Evolutionary conservation across 2,329 filamentous ascomycete species (phyloP), one percentile per base, ranked within the genome.

Genomic region (Verticillium nubilum): DNA sequence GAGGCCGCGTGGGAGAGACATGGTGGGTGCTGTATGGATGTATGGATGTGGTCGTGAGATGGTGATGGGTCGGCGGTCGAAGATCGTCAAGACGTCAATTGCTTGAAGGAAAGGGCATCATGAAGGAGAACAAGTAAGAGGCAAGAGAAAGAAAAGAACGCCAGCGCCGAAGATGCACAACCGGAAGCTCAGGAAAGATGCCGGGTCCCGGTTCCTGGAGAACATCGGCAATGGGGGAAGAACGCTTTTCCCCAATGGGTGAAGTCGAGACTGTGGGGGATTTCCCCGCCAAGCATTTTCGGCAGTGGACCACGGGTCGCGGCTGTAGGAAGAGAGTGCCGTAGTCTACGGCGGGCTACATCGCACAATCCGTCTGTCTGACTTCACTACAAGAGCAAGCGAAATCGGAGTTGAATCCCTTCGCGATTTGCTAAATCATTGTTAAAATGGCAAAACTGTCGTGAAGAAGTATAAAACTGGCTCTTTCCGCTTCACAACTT

Each of bases 1-100:
- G 63, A 94, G 80, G 69, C 91, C 91, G 70, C 84, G 85, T 27
- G 83, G 81, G 56, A 86, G 75, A 52, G 77, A 72, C 79, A 82
- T 84, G 6, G 60, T 73, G 64, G 37, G 59, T 52, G 57, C 15
- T 52, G 33, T 26, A 56, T 31, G n/a, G 33, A 19, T 27, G 56
- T 10, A 52, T 15, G 50, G 2, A 26, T 52, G 1, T 28, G 50
- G n/a, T n/a, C n/a, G n/a, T n/a, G n/a, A n/a, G n/a, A n/a, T n/a
- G n/a, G n/a, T n/a, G n/a, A n/a, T n/a, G n/a, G n/a, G n/a, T n/a
- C n/a, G n/a, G n/a, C n/a, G 13, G 15, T 28, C 27, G 25, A 19
- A 10, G 17, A 26, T 19, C 4, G 26, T 5, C 12, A 52, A 19
- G 42, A 23, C 13, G 2, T 53, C 52, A 19, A 17, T 23, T 17